Evolutionary conservation across 208 protist genomes (phyloP).

Genomic region (Naegleria lovaniensis): DNA sequence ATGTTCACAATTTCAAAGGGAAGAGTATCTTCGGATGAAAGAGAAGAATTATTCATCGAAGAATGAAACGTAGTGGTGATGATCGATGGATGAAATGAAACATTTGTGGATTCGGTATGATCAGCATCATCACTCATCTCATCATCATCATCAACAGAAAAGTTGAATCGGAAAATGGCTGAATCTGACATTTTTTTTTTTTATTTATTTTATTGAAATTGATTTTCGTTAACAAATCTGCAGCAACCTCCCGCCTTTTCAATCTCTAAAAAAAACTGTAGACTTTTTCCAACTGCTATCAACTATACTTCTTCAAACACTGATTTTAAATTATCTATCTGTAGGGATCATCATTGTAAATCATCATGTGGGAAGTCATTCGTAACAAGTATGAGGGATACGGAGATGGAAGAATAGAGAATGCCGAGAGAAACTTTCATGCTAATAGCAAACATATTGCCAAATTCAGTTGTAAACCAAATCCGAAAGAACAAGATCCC

Average conservation of each 20-base stretch:
- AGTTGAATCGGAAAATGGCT: background rate
- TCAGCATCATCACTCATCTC: background rate
- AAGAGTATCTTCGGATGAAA: background rate
- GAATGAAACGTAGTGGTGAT: background rate
- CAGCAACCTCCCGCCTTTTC: too few species aligned
- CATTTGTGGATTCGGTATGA: background rate
- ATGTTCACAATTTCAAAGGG: background rate
- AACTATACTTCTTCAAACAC: too few species aligned
- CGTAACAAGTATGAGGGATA: background rate
- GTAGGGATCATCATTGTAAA: too few species aligned
- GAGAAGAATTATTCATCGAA: background rate
- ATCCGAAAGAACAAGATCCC: slow-evolving; percentile 21
- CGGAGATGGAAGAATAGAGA: background rate
- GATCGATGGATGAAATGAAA: background rate
- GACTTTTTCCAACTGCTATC: too few species aligned
- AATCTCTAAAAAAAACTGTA: too few species aligned
- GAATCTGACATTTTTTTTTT: slow-evolving; percentile 1
- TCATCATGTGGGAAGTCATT: background rate
- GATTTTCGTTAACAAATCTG: too few species aligned
- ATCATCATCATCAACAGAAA: background rate
- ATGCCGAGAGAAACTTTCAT: background rate
- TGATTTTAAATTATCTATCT: too few species aligned
- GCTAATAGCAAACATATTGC: background rate
- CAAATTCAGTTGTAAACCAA: background rate
- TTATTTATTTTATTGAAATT: too few species aligned